Percentiles rank a stretch among this genome's conserved stretches.
Conservation (phyloP, 345 rosid species). For the Anastatica hierochuntica region DNA sequence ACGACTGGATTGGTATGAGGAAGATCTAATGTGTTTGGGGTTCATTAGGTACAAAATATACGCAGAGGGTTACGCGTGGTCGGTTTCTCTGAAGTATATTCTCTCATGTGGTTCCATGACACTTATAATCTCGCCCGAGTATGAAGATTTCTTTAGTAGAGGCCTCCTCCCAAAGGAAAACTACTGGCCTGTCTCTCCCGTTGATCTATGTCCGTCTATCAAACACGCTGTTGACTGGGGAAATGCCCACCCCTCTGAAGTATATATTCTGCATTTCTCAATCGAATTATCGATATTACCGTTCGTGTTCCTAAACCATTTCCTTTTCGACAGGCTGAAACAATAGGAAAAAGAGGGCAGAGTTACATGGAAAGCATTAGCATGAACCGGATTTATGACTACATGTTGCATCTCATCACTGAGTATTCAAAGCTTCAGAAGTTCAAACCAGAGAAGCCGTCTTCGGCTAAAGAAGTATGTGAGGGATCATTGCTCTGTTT, state of each 20-base stretch:
- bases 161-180: constrained; percentile 60
- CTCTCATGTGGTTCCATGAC: constrained; percentile 75
- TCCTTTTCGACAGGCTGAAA: constrained; percentile 43
- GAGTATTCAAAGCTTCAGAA: constrained; percentile 73
- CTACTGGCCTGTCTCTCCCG: constrained; percentile 76
- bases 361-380: constrained; percentile 55
- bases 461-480: constrained; percentile 61
- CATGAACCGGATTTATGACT: constrained; percentile 69
- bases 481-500: constrained; percentile 66
- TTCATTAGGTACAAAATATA: constrained; percentile 70
- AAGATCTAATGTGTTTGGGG: not conserved
- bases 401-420: constrained; percentile 70
- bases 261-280: constrained; percentile 19
- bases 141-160: constrained; percentile 87
- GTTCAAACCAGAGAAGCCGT: constrained; percentile 59
- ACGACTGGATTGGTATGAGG: not conserved
- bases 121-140: constrained; percentile 62
- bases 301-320: not conserved
- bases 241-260: constrained; percentile 53
- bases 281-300: not conserved
- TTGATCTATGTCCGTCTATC: constrained; percentile 50
- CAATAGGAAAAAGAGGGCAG: constrained; percentile 70
- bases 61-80: constrained; percentile 97
- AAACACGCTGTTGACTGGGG: constrained; percentile 89
- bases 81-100: constrained; percentile 90